Base-by-base conservation (phyloP, 2,329 filamentous ascomycete genomes). In the Aspergillus sp. region DNA sequence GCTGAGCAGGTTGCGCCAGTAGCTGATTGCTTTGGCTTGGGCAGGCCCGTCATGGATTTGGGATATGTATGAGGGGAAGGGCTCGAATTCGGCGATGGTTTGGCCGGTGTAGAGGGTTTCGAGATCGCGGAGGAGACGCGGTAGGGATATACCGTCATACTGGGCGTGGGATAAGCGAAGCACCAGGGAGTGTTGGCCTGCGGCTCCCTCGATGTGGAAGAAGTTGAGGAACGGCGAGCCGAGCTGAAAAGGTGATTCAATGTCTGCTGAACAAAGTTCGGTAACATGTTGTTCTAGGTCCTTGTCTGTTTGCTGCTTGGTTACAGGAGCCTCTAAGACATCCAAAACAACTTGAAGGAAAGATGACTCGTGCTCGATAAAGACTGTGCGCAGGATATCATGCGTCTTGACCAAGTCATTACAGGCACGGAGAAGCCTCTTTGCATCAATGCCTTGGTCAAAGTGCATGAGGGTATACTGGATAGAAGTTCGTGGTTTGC, bases 81-180 rank as follows among this genome's bases (percentile, higher is more conserved):
- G 75, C 15, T 69, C 54, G 2, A 70, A 71, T 15, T 70, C 61
- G 2, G 68, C 60, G 2, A 78, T 61, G 3, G 63, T 25, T 2
- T 58, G 61, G 8, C 71, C 74, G 1, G 65, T 54, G 56, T 81
- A 85, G 11, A 88, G 68, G 0, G 77, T 76, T 1, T 81, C 81
- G 8, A 88, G 77, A 66, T 88, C 84, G 25, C 77, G 78, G 39
- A 88, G 80, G 6, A 88, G 74, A 3, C 78, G 70, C 0, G 84
- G 84, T 2, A 88, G 78, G 58, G 83, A 88, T 25, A 88, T 83
- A 62, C 86, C 86, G 60, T 89, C 86, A 68, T 89, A 88, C 61
- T 87, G 85, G 0, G 86, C 82, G 66, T 89, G 86, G 0, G 85
- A 88, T 49, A 89, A 80, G 55, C 85, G 81, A 67, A 87, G 77